Conservation (phyloP, 345 rosid genomes). For the Physaria fendleri region DNA sequence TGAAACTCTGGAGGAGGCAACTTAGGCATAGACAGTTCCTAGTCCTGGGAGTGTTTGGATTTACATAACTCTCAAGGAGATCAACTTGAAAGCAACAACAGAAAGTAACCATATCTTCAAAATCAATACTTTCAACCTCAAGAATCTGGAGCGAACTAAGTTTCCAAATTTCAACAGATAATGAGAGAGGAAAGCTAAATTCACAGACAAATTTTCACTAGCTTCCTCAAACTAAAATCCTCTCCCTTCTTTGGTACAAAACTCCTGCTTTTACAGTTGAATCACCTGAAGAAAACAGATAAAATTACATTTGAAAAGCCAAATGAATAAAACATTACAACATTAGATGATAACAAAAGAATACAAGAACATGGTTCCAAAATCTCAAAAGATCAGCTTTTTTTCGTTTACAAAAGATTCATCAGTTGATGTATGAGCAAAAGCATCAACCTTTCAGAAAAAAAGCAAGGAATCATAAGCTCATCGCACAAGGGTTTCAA, state of each 20-base stretch:
- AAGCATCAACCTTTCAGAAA: not conserved
- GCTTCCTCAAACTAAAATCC: slow-evolving; percentile 43
- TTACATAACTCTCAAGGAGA: slow-evolving; percentile 63
- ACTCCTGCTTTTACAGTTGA: slow-evolving; percentile 1
- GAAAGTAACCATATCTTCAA: slow-evolving; percentile 61
- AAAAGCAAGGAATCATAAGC: slow-evolving; percentile 6
- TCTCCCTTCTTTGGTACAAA: slow-evolving; percentile 21
- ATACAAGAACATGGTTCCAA: not conserved
- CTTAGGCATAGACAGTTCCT: slow-evolving; percentile 74
- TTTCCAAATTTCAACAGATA: slow-evolving; percentile 1
- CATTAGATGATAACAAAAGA: not conserved
- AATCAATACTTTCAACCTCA: slow-evolving; percentile 11
- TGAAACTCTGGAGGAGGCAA: slow-evolving; percentile 63
- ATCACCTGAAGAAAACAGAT: slow-evolving; percentile 14
- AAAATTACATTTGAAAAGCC: not conserved
- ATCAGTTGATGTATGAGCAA: not conserved
- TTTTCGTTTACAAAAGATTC: not conserved
- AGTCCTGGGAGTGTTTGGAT: slow-evolving; percentile 55
- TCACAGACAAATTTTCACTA: slow-evolving; percentile 16
- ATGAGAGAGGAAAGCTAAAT: slow-evolving; percentile 28
- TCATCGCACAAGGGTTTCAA: no score
- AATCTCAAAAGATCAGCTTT: not conserved
- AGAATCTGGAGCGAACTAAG: no score
- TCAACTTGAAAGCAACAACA: slow-evolving; percentile 77
- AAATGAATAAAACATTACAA: not conserved